Evolutionary conservation across 176 grass and related monocot species (phyloP), one percentile per base, ranked within the genome.

Genomic region (Metroxylon sagu): DNA sequence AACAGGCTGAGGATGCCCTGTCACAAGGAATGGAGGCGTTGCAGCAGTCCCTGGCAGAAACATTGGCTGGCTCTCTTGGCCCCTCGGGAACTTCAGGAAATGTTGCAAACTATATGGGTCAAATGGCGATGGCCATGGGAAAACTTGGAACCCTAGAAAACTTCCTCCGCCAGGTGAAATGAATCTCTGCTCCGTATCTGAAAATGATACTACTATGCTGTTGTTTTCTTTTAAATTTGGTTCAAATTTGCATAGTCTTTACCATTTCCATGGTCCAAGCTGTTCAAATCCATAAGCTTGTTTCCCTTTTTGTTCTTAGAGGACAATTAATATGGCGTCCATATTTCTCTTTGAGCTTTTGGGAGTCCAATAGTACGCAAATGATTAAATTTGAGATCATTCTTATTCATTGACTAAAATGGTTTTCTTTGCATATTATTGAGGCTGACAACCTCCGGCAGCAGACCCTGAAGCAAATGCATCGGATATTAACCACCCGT

Each of bases 121-220:
- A 95, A 79, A 95, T 95, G 90, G 90, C 90, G 73, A 95, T 95
- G 90, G 86, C 90, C 61, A 95, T 95, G 90, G 90, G 90, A 14
- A 89, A 95, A 79, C 90, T 95, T 27, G 90, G 90, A 21, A 95
- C 86, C n/a, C 80, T 95, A 0, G 90, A 95, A 56, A 95, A 89
- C 75, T 95, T 95, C 79, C 86, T 95, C 67, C 79, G 86, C 12
- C 85, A 95, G 91, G 91, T 90, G 79, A 48, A 57, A 25, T 49
- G n/a, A n/a, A 14, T 52, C n/a, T 52, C n/a, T 4, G 1, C 16
- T 16, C 14, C 50, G 4, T 16, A 16, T 16, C n/a, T 4, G n/a
- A n/a, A 52, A 52, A 14, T n/a, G 14, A n/a, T 52, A 52, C 16
- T 52, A 16, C n/a, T 14, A 52, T 16, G 50, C 50, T 4, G 14